Evolutionary conservation across 352 stramenopile genomes (phyloP).

Genomic region (Phytophthora hybrid): DNA sequence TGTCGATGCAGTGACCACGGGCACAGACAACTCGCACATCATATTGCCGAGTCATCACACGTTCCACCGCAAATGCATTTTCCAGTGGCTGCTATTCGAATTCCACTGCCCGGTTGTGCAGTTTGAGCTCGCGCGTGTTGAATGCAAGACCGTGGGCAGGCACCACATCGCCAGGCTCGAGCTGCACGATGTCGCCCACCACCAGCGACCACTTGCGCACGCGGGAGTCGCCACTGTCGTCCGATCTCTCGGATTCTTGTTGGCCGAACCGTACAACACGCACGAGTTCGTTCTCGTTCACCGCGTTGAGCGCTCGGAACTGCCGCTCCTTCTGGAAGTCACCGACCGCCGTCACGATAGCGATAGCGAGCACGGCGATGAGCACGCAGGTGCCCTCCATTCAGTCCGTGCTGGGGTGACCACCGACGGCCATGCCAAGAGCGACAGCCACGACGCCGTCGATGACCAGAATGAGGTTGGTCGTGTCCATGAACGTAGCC

Average conservation of each 20-base stretch:
- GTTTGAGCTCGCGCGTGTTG: constrained; percentile 67
- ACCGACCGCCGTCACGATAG: constrained; percentile 85
- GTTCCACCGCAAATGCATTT: constrained; percentile 74
- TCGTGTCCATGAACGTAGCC: constrained; percentile 64
- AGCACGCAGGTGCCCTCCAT: constrained; percentile 81
- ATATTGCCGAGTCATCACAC: constrained; percentile 60
- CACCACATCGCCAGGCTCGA: constrained; percentile 83
- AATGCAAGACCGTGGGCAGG: constrained; percentile 88
- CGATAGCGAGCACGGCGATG: constrained; percentile 89
- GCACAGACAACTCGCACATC: constrained; percentile 23
- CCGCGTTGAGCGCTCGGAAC: constrained; percentile 82
- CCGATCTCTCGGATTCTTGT: background rate
- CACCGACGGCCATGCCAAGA: constrained; percentile 38
- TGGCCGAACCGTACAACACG: constrained; percentile 63
- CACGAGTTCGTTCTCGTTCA: constrained; percentile 74
- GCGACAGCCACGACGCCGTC: constrained; percentile 49
- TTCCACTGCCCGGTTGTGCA: constrained; percentile 71
- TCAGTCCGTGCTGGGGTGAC: constrained; percentile 52
- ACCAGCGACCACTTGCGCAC: constrained; percentile 79
- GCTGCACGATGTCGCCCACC: constrained; percentile 86
- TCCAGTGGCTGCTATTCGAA: constrained; percentile 69
- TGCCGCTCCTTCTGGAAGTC: constrained; percentile 92
- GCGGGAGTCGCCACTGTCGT: constrained; percentile 35
- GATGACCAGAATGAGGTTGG: constrained; percentile 51
- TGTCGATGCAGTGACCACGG: background rate